Evolutionary conservation across 2,329 filamentous ascomycete species (phyloP), one percentile per base, ranked within the genome.

Genomic region (Cordyceps tenuipes): DNA sequence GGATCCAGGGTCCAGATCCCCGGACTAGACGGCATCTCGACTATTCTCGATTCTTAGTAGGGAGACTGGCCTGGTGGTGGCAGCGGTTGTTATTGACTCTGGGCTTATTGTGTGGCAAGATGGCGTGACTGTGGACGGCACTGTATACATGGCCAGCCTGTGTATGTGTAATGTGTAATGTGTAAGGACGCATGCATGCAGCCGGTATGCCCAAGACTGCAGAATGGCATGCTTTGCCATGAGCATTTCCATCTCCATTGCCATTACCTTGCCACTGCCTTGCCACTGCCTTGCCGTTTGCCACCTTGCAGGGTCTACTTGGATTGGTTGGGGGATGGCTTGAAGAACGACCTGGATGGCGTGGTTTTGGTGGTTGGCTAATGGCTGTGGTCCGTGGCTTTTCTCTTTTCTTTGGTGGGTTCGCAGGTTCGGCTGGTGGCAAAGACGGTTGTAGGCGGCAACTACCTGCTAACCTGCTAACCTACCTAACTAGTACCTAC

Each of bases 251-350:
- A 29, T 29, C 26, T 29, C 3, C 29, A 29, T 6, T 29, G 7
- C 29, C 29, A 29, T 29, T 23, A 4, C 23, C 4, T 29, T 36
- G 34, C 34, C 34, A 36, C n/a, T n/a, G n/a, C n/a, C n/a, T n/a
- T n/a, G n/a, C n/a, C n/a, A n/a, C n/a, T n/a, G n/a, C n/a, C n/a
- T 12, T 21, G 43, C 17, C 8, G 2, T 36, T 56, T 56, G 44
- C 54, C 54, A 57, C 54, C n/a, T 4, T 39, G 29, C 54, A 57
- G 54, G 54, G 44, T 48, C 43, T 48, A n/a, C 5, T n/a, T 57
- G 54, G 31, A 57, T 48, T 41, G 44, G 51, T 43, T n/a, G 17
- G 15, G 15, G 21, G 23, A 47, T 56, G 34, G 9, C 34, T 36
- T 36, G 34, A 13, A 36, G 1, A 4, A 13, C 34, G 1, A 36